Conservation (phyloP, 306 rosid genomes). For the Dryas octopetala region DNA sequence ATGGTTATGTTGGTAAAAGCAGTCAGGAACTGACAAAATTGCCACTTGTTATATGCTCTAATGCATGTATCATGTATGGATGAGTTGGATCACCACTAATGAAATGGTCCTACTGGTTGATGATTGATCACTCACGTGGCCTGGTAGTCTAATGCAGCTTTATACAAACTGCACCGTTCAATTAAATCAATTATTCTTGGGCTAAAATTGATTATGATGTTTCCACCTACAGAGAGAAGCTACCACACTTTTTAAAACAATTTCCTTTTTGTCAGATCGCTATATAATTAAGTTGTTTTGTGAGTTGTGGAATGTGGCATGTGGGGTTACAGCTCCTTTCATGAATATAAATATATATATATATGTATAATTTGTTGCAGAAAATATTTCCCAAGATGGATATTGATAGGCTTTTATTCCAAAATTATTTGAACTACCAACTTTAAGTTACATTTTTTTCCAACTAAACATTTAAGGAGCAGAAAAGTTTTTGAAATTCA, state of each 20-base stretch:
- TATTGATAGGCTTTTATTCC: not conserved
- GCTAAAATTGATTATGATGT: constrained; percentile 12
- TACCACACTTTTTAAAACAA: constrained; percentile 19
- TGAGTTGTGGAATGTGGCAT: not conserved
- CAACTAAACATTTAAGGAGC: not conserved
- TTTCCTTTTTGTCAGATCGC: constrained; percentile 14
- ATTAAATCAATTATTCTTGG: constrained; percentile 15
- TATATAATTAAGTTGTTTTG: not conserved
- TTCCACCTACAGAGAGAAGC: constrained; percentile 22
- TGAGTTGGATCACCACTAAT: constrained; percentile 59
- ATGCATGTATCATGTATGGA: constrained; percentile 21
- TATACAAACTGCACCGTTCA: constrained; percentile 16
- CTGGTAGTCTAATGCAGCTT: constrained; percentile 23
- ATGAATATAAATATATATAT: no score
- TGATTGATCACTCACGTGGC: constrained; percentile 45
- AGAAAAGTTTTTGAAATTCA: not conserved
- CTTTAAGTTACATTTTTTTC: not conserved
- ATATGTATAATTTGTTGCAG: not conserved
- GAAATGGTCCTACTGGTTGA: constrained; percentile 48
- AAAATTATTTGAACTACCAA: not conserved
- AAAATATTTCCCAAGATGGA: not conserved
- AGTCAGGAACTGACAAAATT: constrained; percentile 45
- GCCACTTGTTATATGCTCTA: constrained; percentile 38
- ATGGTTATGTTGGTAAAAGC: constrained; percentile 27
- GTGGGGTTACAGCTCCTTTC: constrained; percentile 24